Percentiles rank a stretch among this genome's conserved stretches.
Conservation (phyloP, 2,329 filamentous ascomycete species). For the Cladophialophora carrionii region DNA sequence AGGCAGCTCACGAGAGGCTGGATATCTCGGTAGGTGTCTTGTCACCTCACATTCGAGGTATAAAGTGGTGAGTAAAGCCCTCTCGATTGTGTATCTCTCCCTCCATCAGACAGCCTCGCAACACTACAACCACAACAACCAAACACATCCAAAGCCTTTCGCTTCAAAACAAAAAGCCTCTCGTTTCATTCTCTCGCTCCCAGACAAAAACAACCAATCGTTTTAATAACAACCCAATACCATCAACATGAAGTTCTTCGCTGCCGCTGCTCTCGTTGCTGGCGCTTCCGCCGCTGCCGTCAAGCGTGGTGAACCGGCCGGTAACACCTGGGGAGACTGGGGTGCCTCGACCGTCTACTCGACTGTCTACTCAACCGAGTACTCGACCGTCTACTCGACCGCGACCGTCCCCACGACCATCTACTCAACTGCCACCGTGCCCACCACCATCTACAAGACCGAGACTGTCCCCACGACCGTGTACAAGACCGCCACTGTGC, state of each 20-base stretch:
- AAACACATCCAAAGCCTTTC: conserved; percentile 10
- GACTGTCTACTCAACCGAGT: conserved; percentile 12
- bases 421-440: conserved; percentile 2
- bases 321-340: conserved; percentile 15
- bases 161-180: conserved; percentile 9
- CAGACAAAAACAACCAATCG: background rate
- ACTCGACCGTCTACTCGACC: conserved; percentile 14
- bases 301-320: conserved; percentile 4
- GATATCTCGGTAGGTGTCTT: background rate
- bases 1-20: background rate
- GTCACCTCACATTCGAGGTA: background rate
- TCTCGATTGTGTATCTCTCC: background rate
- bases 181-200: conserved; percentile 15
- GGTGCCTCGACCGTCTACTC: conserved; percentile 10
- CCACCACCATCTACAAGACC: conserved; percentile 3
- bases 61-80: conserved; percentile 14
- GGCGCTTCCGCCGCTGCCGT: conserved; percentile 13
- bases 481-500: conserved; percentile 2
- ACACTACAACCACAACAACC: background rate
- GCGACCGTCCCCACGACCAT: conserved; percentile 11
- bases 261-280: conserved; percentile 16
- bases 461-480: background rate
- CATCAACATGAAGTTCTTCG: conserved; percentile 19
- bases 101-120: conserved; percentile 15
- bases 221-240: conserved; percentile 1